phyloP scores from a whole-genome alignment of 768 basidiomycete species.

The Rhizopogon vesiculosus region DNA sequence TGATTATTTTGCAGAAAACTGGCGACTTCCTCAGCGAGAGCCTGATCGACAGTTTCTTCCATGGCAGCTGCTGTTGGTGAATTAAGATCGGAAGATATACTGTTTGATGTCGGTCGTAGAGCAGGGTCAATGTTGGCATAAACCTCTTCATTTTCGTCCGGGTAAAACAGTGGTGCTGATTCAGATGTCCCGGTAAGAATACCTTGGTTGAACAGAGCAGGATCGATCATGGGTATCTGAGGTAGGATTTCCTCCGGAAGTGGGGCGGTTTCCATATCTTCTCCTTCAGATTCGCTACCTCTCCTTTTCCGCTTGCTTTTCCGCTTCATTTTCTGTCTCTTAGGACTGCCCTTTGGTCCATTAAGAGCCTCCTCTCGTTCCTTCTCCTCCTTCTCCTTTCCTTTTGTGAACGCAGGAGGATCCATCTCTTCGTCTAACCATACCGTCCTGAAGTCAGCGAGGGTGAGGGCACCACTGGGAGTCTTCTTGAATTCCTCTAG shows the following conservation, averaged over 20 bases:
- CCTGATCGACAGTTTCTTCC: constrained; percentile 59
- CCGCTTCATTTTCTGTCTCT: constrained; percentile 20
- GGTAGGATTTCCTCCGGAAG: constrained; percentile 13
- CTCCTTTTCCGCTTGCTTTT: constrained; percentile 36
- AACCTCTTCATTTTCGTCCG: constrained; percentile 35
- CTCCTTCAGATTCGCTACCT: constrained; percentile 32
- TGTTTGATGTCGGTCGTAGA: constrained; percentile 31
- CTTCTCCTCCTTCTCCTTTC: constrained; percentile 64
- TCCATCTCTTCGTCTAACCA: constrained; percentile 92
- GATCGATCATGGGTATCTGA: constrained; percentile 40
- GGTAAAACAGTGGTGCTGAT: constrained; percentile 36
- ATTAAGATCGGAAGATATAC: constrained; percentile 6
- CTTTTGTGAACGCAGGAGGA: constrained; percentile 83
- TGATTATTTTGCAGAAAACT: constrained; percentile 59
- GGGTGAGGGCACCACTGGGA: constrained; percentile 76
- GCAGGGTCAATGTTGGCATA: constrained; percentile 54
- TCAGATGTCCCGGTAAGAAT: constrained; percentile 56
- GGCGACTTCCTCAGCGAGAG: constrained; percentile 66
- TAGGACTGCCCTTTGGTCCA: constrained; percentile 22
- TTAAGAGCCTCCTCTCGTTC: constrained; percentile 39
- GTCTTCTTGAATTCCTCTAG: constrained; percentile 94
- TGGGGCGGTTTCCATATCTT: constrained; percentile 13
- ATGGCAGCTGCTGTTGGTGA: constrained; percentile 27
- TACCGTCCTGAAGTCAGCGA: constrained; percentile 85
- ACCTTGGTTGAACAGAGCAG: constrained; percentile 56